Evolutionary conservation across 1,139 yeast genomes (phyloP), one percentile per base, ranked within the genome.

Genomic region (Lodderomyces parapsilosis): DNA sequence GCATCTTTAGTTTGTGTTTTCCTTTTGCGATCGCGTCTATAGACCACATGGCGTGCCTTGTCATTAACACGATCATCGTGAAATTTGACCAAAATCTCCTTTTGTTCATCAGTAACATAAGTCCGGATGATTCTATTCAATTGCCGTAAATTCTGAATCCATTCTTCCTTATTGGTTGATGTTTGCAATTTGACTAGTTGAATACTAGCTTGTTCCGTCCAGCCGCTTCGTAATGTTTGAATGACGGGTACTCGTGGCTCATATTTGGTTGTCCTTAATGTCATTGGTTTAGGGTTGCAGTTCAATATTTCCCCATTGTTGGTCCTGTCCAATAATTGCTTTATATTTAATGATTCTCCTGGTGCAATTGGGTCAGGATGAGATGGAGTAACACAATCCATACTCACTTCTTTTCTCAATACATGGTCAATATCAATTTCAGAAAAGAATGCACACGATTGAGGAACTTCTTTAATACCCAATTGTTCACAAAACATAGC

Each of bases 401-500:
- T 68, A 48, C 80, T 79, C 6, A 91, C 97, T 53, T 94, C 99
- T 57, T 93, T 93, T 49, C 99, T 71, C 51, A 94, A 67, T 1
- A 93, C 87, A 50, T 75, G 80, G 59, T 94, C 99, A 45, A 94
- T 78, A 59, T 94, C 99, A 38, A 94, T 91, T 42, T 90, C 90
- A 0, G 96, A 88, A 62, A 94, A 94, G 59, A 93, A 94, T 0
- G 99, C 99, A 65, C 96, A 88, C 15, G 93, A 84, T 55, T 90
- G 96, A 0, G 99, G 99, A 34, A 94, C 72, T 52, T 91, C 96
- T 34, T 78, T 74, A 45, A 94, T 85, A 0, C 98, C 98, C 58
- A 93, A 64, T 57, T 91, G 96, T 57, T 91, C 95, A 52, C 95
- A 87, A 58, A 94, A 94, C 83, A 93, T 86, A 1, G 96, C 95